These are phyloP conservation scores for Colletotrichum horii DNA, from an alignment of 2,329 filamentous ascomycete genomes.

Conservation along the genomic window DNA sequence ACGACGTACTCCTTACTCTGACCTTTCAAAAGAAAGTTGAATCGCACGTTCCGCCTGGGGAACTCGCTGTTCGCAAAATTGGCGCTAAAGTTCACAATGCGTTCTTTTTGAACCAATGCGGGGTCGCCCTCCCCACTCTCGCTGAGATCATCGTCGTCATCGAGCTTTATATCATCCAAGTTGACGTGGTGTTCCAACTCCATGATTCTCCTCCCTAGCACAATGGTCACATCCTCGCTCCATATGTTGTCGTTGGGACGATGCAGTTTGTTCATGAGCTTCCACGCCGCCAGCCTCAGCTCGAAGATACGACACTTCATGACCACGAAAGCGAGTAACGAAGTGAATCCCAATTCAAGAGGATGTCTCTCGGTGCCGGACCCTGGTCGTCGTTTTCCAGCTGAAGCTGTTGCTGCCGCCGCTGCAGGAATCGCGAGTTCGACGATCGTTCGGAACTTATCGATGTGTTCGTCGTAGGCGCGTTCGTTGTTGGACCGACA, in stretches of 20 bases:
- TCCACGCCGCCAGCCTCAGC: neutral
- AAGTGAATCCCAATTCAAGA: neutral
- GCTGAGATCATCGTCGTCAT: neutral
- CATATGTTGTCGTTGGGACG: constrained; percentile 43
- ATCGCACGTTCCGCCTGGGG: neutral
- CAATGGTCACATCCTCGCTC: constrained; percentile 33
- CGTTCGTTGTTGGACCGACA: neutral
- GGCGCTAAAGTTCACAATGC: neutral
- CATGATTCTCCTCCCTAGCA: constrained; percentile 36
- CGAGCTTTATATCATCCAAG: neutral
- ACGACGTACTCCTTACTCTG: neutral
- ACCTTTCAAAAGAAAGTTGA: neutral
- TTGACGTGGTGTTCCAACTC: constrained; percentile 32
- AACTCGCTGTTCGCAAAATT: neutral
- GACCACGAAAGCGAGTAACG: neutral
- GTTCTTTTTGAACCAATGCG: neutral
- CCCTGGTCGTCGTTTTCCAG: neutral
- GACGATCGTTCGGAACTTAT: constrained; percentile 26
- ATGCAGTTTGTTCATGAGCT: neutral
- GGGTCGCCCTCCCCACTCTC: neutral
- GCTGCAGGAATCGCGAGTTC: neutral
- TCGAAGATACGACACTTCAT: neutral
- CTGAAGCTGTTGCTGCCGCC: neutral
- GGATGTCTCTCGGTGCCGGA: no score
- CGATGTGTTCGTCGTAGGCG: constrained; percentile 35